Evolutionary conservation across 176 grass and related monocot species (phyloP), one percentile per base, ranked within the genome.

Genomic region (Oryza punctata): DNA sequence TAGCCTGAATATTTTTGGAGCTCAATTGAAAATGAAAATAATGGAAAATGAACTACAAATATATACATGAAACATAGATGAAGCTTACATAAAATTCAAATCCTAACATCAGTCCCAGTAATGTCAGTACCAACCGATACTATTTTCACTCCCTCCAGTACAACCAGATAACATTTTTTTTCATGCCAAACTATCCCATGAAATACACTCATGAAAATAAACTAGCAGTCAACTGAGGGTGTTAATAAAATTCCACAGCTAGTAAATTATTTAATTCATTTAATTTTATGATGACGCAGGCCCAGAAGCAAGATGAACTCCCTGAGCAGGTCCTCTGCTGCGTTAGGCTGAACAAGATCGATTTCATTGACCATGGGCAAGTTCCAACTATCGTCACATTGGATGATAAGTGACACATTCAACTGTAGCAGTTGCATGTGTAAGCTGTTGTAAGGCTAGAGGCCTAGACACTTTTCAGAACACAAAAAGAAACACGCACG

Each of bases 281-380:
- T 72, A 32, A 59, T 12, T 78, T 72, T 41, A 40, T 24, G 0
- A 2, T 68, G 5, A 25, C 87, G 77, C 91, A 99, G 93, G 89
- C 91, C 75, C 96, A 99, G 59, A 99, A 94, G 85, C 91, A 90
- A 74, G 91, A 94, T 33, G 93, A 99, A 74, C 93, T 99, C 26
- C 93, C 96, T 73, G 96, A 99, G 77, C 96, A 99, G 74, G 91
- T 99, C 63, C 89, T 96, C 11, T 99, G 93, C 72, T 90, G 93
- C 3, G 83, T 96, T 67, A 96, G 96, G 75, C 80, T 99, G 66
- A 90, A 96, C 89, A 99, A 90, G 94, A 94, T 99, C 21, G 91
- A 99, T 84, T 96, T 99, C 28, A 16, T 81, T 65, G 87, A 96
- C 79, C 61, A 94, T 29, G 96, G 91, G 47, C 92, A 94, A 85